These are phyloP conservation scores for Pestalotiopsis sp. DNA, from an alignment of 2,329 filamentous ascomycete genomes.

Conservation along the genomic window DNA sequence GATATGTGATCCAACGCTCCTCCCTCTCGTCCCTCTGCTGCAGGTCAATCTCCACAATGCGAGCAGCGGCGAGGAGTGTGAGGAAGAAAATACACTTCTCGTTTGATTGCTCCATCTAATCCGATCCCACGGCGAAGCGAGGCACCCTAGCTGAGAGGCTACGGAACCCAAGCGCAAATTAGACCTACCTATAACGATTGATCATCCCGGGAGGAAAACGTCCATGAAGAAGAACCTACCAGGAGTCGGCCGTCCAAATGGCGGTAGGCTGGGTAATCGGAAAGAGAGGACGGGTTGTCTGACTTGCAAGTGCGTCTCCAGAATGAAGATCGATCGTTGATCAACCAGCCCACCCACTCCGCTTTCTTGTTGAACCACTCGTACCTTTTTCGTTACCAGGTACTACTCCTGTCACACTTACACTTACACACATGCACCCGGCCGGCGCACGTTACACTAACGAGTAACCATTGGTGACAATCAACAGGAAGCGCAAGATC, in stretches of 20 bases:
- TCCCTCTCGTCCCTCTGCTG: background rate
- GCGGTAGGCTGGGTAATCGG: constrained; percentile 5
- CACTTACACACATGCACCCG: background rate
- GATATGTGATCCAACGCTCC: too few species aligned
- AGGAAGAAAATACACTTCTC: background rate
- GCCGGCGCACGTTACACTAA: background rate
- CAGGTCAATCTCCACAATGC: background rate
- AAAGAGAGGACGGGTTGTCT: constrained; percentile 8
- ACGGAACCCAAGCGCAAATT: background rate
- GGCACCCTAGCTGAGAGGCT: background rate
- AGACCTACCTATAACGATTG: background rate
- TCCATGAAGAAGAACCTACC: background rate
- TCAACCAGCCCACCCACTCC: too few species aligned
- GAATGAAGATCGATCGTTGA: background rate
- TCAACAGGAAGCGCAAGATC: background rate
- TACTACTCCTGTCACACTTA: background rate
- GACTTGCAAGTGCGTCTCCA: constrained; percentile 11
- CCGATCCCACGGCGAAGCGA: background rate
- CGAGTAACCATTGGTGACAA: background rate
- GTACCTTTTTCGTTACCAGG: too few species aligned
- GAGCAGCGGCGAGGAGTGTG: background rate
- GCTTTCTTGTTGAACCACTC: too few species aligned
- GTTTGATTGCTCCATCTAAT: background rate
- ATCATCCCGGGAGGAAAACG: background rate
- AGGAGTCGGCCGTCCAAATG: constrained; percentile 2